These are phyloP conservation scores for Phytophthora vignae DNA, from an alignment of 352 stramenopile species.

Conservation along the genomic window DNA sequence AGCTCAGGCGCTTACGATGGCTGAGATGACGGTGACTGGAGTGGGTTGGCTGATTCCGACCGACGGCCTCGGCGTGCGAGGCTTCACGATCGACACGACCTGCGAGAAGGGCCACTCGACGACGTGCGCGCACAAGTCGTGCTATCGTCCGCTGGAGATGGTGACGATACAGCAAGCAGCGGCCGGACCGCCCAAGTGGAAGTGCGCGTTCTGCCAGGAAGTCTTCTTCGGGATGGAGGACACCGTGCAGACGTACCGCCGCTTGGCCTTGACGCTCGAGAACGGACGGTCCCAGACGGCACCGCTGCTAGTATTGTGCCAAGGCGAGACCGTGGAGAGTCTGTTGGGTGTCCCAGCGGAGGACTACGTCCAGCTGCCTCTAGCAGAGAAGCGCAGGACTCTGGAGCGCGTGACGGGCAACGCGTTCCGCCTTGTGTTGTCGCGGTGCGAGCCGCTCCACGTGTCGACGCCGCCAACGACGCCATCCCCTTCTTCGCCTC, in stretches of 20 bases:
- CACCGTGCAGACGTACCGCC: conserved; percentile 54
- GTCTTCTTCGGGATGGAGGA: conserved; percentile 60
- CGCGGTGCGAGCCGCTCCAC: conserved; percentile 41
- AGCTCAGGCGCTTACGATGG: conserved; percentile 27
- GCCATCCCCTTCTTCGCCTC: conserved; percentile 5
- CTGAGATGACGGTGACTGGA: conserved; percentile 42
- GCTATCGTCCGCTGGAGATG: conserved; percentile 33
- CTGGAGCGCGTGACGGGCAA: conserved; percentile 42
- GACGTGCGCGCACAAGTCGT: conserved; percentile 51
- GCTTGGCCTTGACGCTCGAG: conserved; percentile 53
- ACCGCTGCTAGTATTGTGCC: conserved; percentile 47
- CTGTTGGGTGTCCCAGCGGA: conserved; percentile 54
- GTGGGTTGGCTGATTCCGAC: conserved; percentile 64
- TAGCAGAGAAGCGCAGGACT: conserved; percentile 45
- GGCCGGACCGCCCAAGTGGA: conserved; percentile 42
- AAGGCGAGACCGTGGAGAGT: conserved; percentile 47
- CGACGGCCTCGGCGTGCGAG: conserved; percentile 1
- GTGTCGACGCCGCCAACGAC: conserved; percentile 12
- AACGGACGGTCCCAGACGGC: conserved; percentile 33
- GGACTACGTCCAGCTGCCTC: conserved; percentile 55
- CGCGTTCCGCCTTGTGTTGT: conserved; percentile 53
- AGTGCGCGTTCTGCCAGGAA: conserved; percentile 62
- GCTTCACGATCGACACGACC: conserved; percentile 45
- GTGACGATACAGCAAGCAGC: conserved; percentile 8
- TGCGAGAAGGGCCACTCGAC: conserved; percentile 60